Evolutionary conservation across 495 filamentous ascomycete genomes (phyloP), one percentile per base, ranked within the genome.

Genomic region (Chaetomium tenue): DNA sequence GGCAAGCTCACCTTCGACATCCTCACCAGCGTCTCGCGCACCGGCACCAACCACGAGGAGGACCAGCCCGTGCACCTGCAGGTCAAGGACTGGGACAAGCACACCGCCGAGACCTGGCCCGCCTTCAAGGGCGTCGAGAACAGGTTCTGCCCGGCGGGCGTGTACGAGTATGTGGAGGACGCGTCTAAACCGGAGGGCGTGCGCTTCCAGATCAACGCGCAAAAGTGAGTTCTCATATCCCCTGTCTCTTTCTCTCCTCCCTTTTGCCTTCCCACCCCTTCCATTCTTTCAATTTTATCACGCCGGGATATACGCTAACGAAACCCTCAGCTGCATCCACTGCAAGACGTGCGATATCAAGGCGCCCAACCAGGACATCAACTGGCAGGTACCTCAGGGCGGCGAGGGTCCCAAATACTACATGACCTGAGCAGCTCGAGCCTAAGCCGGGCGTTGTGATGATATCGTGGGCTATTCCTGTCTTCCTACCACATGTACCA

Each of bases 301-400:
- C 5, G 33, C 11, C 1, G 33, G 33, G 33, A 37, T 15, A 22
- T 2, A 22, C 64, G 33, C 61, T 68, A 25, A 64, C 56, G 11
- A n/a, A 11, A 1, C 33, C 33, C 2, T 30, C 30, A 95, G 93
- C 76, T 99, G 94, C 75, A 94, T 99, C 61, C 94, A 99, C 77
- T 99, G 94, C 82, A 99, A 99, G 85, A 98, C 94, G 4, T 99
- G 94, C 73, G 94, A 99, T 77, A 98, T 99, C 76, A 99, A 99
- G 81, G 93, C 89, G 15, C 94, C 94, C 3, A 85, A 87, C 57
- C 94, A 99, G 78, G 94, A 96, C 75, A 98, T 98, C 75, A 95
- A 96, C 77, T 97, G 93, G 92, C 84, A 90, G 61, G 93, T 93
- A 5, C 94, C 94, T 23, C 91, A 97, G 75, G 94, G 95, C 61